These are phyloP conservation scores for Leccinellum albellum DNA, from an alignment of 768 basidiomycete species.

Conservation along the genomic window DNA sequence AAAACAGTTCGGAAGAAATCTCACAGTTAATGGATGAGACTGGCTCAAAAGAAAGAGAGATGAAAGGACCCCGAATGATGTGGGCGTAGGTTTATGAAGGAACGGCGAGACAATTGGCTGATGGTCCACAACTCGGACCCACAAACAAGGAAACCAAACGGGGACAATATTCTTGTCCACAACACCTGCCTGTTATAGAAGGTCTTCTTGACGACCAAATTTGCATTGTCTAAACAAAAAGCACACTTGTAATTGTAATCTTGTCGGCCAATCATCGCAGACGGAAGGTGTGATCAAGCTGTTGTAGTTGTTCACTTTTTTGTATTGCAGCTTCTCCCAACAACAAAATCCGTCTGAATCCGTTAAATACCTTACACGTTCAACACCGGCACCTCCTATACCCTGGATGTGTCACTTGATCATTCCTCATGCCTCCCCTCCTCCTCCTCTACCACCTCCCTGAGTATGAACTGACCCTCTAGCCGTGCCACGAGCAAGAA, in stretches of 20 bases:
- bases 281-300: not conserved
- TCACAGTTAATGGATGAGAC: not conserved
- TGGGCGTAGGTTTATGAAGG: slow-evolving; percentile 13
- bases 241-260: no score
- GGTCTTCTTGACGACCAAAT: not conserved
- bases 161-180: slow-evolving; percentile 20
- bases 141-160: slow-evolving; percentile 18
- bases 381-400: not conserved
- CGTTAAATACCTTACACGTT: not conserved
- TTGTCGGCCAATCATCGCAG: not conserved
- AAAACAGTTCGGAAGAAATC: slow-evolving; percentile 2
- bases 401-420: not conserved
- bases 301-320: no score
- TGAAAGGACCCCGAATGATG: not conserved
- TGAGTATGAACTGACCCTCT: slow-evolving; percentile 5
- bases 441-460: slow-evolving; percentile 7
- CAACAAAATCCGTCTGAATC: not conserved
- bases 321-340: not conserved
- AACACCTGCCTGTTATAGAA: slow-evolving; percentile 23
- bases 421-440: slow-evolving; percentile 10
- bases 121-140: not conserved
- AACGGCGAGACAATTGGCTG: slow-evolving; percentile 19
- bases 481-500: slow-evolving; percentile 10
- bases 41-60: not conserved
- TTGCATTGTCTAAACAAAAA: not conserved